Evolutionary conservation across 768 basidiomycete genomes (phyloP), one percentile per base, ranked within the genome.

Genomic region (Pleurotus platypus): DNA sequence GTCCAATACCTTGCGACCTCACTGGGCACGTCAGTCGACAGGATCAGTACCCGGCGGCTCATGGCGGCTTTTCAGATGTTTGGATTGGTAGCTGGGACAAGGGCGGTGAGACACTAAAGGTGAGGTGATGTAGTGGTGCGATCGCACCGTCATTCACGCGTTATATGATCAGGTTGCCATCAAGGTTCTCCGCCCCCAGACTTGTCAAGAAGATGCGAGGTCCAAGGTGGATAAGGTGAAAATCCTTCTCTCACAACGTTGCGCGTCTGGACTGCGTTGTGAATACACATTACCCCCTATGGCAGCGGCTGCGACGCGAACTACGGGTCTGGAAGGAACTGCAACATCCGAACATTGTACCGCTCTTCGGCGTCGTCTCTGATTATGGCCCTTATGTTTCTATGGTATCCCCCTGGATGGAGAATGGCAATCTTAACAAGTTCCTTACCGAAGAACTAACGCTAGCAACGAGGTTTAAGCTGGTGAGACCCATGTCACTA

Each of bases 371-470:
- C 15, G 63, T 61, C 8, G 59, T 65, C 18, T 55, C 18, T 1
- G 66, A 55, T 30, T 73, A 66, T 55, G 73, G 73, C 2, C 64
- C 62, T 2, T 66, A 67, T 49, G 46, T 58, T 2, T 69, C 72
- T 1, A 71, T 71, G 68, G 60, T 73, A 13, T 73, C 59, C 22
- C 62, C 60, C 18, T 63, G 62, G 62, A 51, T 63, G 48, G 56
- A 59, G 12, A 61, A 61, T 27, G 62, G 62, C 39, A 61, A 59
- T 27, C 58, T 63, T 20, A 60, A 54, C 42, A 57, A 51, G n/a
- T 60, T 57, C 38, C 35, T 60, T 16, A 27, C 48, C 4, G n/a
- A 11, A n/a, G 40, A 56, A 12, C 56, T 57, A 16, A 49, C 46
- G 18, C 47, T 57, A 16, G 26, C 53, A n/a, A n/a, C 48, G 4